These are phyloP conservation scores for Hypomontagnella monticulosa DNA, from an alignment of 495 filamentous ascomycete species.

Conservation along the genomic window DNA sequence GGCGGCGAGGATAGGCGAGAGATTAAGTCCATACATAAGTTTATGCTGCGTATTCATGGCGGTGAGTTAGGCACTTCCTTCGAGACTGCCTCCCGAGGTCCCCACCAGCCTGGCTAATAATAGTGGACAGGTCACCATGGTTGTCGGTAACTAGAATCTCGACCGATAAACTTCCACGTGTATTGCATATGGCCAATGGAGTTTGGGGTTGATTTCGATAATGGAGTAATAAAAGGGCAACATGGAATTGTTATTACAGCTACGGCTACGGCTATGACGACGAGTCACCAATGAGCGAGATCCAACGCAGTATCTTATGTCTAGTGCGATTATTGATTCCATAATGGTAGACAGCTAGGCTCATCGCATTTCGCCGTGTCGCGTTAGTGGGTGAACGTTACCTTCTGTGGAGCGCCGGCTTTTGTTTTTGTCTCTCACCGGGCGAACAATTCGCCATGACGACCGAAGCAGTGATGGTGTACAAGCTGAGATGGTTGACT, in stretches of 20 bases:
- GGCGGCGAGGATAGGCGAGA: slow-evolving; percentile 90
- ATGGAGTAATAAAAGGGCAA: slow-evolving; percentile 13
- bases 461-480: slow-evolving; percentile 7
- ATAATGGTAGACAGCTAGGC: background rate
- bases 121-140: slow-evolving; percentile 40
- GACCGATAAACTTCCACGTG: background rate
- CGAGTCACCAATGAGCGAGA: background rate
- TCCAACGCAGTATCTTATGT: background rate
- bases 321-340: background rate
- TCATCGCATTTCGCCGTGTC: background rate
- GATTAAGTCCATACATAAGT: slow-evolving; percentile 95
- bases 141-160: slow-evolving; percentile 37
- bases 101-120: background rate
- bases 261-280: slow-evolving; percentile 6
- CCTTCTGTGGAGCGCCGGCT: background rate
- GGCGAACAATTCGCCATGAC: background rate
- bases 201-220: slow-evolving; percentile 21
- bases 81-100: background rate
- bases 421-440: background rate
- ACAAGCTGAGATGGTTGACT: background rate
- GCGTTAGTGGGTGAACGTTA: background rate
- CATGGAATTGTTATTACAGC: background rate
- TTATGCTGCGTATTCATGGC: slow-evolving; percentile 95
- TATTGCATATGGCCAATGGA: slow-evolving; percentile 26
- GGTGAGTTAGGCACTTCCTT: slow-evolving; percentile 56